Conservation (phyloP, 169 alveolate genomes). For the Plasmodium billcollinsi region DNA sequence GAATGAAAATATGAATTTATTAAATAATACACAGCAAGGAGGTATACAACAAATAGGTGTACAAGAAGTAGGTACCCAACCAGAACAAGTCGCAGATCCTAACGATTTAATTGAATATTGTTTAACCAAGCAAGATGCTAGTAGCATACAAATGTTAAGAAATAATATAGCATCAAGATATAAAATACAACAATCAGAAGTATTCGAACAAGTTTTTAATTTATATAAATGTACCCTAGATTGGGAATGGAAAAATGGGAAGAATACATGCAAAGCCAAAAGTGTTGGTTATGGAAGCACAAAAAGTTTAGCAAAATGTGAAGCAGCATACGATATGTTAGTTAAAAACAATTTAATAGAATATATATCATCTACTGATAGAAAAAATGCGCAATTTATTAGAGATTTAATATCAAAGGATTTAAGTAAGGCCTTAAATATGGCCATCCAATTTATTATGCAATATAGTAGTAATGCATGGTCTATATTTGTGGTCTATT, state of each 20-base stretch:
- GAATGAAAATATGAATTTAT: constrained; percentile 5
- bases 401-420: constrained; percentile 68
- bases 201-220: constrained; percentile 70
- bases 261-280: constrained; percentile 58
- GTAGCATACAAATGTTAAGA: constrained; percentile 74
- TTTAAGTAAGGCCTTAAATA: constrained; percentile 51
- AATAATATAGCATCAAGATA: constrained; percentile 74
- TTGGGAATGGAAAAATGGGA: constrained; percentile 78
- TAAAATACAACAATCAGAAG: constrained; percentile 71
- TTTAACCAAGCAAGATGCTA: constrained; percentile 71
- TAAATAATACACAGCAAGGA: constrained; percentile 11
- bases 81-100: constrained; percentile 23
- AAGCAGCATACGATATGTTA: constrained; percentile 76
- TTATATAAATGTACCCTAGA: constrained; percentile 67
- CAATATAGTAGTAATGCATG: constrained; percentile 77
- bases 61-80: no score
- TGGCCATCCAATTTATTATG: constrained; percentile 57
- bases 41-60: constrained; percentile 13
- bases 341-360: constrained; percentile 72
- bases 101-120: constrained; percentile 40
- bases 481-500: constrained; percentile 58
- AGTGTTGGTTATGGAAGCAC: constrained; percentile 76
- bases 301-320: constrained; percentile 72
- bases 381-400: constrained; percentile 73
- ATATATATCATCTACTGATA: constrained; percentile 71